A percentile compares a stretch with the other conserved stretches of the same genome.
phyloP scores from a whole-genome alignment of 495 filamentous ascomycete species.

The Aspergillus carlsbadensis region DNA sequence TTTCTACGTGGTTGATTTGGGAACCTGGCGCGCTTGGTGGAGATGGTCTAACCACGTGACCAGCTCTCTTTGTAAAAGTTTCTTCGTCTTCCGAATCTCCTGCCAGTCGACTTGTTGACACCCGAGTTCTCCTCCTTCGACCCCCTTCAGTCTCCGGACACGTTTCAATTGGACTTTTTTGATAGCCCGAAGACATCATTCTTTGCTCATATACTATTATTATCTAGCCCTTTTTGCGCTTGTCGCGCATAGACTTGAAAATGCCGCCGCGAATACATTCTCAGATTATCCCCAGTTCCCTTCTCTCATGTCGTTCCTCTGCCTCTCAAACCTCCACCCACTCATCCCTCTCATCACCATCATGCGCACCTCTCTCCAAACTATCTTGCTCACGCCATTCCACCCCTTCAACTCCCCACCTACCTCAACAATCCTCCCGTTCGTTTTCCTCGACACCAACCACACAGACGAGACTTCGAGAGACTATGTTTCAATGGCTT shows the following conservation, averaged over 20 bases:
- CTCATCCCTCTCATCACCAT: conserved; percentile 2
- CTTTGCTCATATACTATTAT: not conserved
- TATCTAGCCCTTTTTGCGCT: not conserved
- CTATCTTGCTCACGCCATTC: no score
- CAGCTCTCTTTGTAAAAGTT: conserved; percentile 35
- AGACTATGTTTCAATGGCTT: conserved; percentile 67
- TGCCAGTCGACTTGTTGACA: conserved; percentile 6
- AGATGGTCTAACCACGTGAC: conserved; percentile 13
- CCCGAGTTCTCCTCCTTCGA: conserved; percentile 16
- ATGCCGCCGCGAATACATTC: conserved; percentile 49
- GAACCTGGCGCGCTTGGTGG: no score
- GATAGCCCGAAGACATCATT: not conserved
- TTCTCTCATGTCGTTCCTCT: conserved; percentile 40
- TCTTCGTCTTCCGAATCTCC: conserved; percentile 28
- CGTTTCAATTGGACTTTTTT: not conserved
- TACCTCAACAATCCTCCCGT: conserved; percentile 22
- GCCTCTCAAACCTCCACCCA: conserved; percentile 14
- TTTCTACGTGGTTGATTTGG: no score
- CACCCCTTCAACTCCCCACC: conserved; percentile 18
- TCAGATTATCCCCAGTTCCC: conserved; percentile 36
- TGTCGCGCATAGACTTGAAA: not conserved
- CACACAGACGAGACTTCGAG: conserved; percentile 49
- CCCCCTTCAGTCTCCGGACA: conserved; percentile 12
- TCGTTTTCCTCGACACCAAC: conserved; percentile 49
- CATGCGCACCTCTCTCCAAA: conserved; percentile 13